Evolutionary conservation across 129 eudicot species (phyloP), one percentile per base, ranked within the genome.

Genomic region (Solidago caesia): DNA sequence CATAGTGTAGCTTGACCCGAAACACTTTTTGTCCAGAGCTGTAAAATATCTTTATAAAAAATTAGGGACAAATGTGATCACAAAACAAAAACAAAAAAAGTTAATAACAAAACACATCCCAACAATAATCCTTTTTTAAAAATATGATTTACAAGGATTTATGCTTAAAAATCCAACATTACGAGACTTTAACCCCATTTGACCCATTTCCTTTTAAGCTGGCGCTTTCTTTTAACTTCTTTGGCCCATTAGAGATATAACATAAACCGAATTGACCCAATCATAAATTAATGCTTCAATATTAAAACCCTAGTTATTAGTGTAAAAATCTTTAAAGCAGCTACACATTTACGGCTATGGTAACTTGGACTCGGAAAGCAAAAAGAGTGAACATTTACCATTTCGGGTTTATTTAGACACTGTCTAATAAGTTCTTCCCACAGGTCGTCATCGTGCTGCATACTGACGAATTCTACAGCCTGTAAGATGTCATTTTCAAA

Each of bases 401-500:
- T 94, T 88, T 94, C 99, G 5, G 99, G 99, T 80, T 85, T 91
- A 79, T 94, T 75, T 62, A 89, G 78, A 64, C 96, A 88, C 63
- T 94, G 99, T 64, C 81, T 87, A 72, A 94, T 91, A 77, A 94
- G 83, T 83, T 94, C 99, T 74, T 94, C 97, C 97, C 99, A 94
- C 47, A 94, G 91, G 63, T 94, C 99, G 78, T 94, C 99, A 68
- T 94, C 99, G 67, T 94, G 92, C 81, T 94, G 97, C 93, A 85
- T 87, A 57, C 91, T 87, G 25, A 91, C 97, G 74, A 94, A 94
- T 59, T 94, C 99, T 78, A 94, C 78, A 73, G 99, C 99, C 99
- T 94, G 87, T 71, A 76, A 55, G 75, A 62, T 53, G 66, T 66
- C 46, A 51, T 7, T 27, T 79, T 74, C 71, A 46, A 49, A 59